phyloP scores from a whole-genome alignment of 139 green algal genomes.

The Dunaliella sp. region DNA sequence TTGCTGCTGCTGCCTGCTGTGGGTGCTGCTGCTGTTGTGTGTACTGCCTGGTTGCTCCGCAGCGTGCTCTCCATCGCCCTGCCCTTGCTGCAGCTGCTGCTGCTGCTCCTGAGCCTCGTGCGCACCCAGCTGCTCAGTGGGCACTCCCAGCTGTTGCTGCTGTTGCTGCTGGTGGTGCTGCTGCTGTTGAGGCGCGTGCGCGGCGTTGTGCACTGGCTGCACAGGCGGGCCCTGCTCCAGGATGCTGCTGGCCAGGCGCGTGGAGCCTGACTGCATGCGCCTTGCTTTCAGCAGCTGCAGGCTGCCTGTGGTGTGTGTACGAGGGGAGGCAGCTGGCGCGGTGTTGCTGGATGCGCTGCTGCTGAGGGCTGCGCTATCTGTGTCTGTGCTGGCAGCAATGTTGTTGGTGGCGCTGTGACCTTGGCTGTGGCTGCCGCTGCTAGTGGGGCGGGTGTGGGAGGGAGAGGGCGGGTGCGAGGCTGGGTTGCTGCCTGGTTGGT shows the following conservation, averaged over 20 bases:
- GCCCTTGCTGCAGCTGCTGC: neutral
- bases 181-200: neutral
- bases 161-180: neutral
- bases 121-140: too few relatives aligned
- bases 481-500: neutral
- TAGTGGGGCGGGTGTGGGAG: neutral
- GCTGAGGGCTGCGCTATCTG: neutral
- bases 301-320: neutral
- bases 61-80: neutral
- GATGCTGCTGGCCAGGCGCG: neutral
- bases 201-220: neutral
- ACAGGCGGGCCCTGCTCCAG: neutral
- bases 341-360: neutral
- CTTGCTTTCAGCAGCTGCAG: neutral
- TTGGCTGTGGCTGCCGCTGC: neutral
- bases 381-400: neutral
- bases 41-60: neutral
- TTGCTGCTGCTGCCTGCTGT: neutral
- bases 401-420: neutral
- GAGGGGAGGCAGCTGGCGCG: neutral
- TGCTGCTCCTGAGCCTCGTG: neutral
- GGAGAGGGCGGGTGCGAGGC: neutral
- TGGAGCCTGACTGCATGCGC: neutral
- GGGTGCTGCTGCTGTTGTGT: constrained; percentile 4
- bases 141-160: neutral